A percentile compares a stretch with the other conserved stretches of the same genome.
Conservation (phyloP, 768 basidiomycete species). For the Suillus placidus region DNA sequence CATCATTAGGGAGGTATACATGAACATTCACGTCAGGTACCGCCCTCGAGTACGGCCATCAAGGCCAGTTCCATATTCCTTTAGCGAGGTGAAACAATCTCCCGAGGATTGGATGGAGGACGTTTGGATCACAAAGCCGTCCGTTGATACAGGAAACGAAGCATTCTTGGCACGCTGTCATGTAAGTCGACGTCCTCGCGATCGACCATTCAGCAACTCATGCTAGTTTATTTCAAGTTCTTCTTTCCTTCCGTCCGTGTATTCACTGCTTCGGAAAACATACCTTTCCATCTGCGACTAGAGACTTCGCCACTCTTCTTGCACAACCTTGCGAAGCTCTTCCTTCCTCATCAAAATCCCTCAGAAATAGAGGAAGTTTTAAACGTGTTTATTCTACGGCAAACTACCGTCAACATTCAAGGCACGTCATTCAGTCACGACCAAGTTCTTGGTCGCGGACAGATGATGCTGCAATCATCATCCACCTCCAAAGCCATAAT, state of each 20-base stretch:
- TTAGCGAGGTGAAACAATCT: slow-evolving; percentile 27
- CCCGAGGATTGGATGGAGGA: slow-evolving; percentile 40
- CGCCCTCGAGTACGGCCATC: slow-evolving; percentile 36
- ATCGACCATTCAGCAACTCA: not conserved
- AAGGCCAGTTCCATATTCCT: slow-evolving; percentile 27
- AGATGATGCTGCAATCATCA: slow-evolving; percentile 45
- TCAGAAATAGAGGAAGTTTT: slow-evolving; percentile 30
- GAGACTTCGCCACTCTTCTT: slow-evolving; percentile 48
- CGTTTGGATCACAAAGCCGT: slow-evolving; percentile 30
- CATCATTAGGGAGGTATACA: slow-evolving; percentile 21
- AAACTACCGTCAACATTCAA: slow-evolving; percentile 44
- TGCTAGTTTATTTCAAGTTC: slow-evolving; percentile 41
- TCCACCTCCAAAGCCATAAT: slow-evolving; percentile 26
- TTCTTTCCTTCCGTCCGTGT: slow-evolving; percentile 64
- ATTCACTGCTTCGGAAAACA: slow-evolving; percentile 55
- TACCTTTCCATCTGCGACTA: slow-evolving; percentile 70
- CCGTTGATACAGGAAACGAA: slow-evolving; percentile 9
- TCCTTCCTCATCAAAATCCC: slow-evolving; percentile 15
- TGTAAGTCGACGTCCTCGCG: slow-evolving; percentile 21
- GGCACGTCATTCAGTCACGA: slow-evolving; percentile 19
- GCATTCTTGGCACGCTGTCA: slow-evolving; percentile 31
- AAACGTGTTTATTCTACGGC: slow-evolving; percentile 60
- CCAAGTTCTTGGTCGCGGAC: slow-evolving; percentile 50
- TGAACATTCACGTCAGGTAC: slow-evolving; percentile 30
- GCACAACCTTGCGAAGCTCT: slow-evolving; percentile 13